Conservation (phyloP, 2,329 filamentous ascomycete genomes). For the Stromatinia cepivora region DNA sequence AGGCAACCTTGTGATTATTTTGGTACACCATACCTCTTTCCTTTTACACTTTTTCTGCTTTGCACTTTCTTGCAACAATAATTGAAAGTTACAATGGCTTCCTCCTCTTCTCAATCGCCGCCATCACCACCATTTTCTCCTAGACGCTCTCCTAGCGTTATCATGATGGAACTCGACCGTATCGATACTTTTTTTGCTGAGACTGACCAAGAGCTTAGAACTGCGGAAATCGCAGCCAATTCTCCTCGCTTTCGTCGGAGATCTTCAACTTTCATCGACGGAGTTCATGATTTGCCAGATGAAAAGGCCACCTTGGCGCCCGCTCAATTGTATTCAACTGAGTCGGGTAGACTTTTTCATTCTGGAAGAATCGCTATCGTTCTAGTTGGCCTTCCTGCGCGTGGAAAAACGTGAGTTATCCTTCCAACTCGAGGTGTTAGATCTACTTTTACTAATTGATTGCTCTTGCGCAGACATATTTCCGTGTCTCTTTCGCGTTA, state of each 20-base stretch:
- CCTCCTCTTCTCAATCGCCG: background rate
- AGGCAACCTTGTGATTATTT: background rate
- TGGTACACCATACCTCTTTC: background rate
- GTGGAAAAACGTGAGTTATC: slow-evolving; percentile 80
- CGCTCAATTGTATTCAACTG: slow-evolving; percentile 96
- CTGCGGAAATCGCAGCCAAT: slow-evolving; percentile 87
- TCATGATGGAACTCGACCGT: slow-evolving; percentile 3
- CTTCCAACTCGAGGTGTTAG: background rate
- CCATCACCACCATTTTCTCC: background rate
- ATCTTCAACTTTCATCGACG: slow-evolving; percentile 95
- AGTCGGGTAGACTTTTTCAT: slow-evolving; percentile 95
- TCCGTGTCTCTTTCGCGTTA: slow-evolving; percentile 95
- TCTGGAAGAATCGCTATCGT: slow-evolving; percentile 96
- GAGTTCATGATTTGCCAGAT: slow-evolving; percentile 88
- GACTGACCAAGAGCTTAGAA: slow-evolving; percentile 43
- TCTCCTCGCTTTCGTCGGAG: slow-evolving; percentile 86
- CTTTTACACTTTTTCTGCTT: background rate
- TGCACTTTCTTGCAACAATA: background rate
- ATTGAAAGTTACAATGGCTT: background rate
- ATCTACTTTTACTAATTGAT: background rate
- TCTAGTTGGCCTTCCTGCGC: slow-evolving; percentile 90
- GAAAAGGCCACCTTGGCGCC: slow-evolving; percentile 74
- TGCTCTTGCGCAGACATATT: slow-evolving; percentile 64
- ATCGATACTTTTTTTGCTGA: background rate
- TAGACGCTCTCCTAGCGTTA: background rate